Evolutionary conservation across 164 flowering plant genomes (phyloP).

Genomic region (Cinnamomum micranthum): DNA sequence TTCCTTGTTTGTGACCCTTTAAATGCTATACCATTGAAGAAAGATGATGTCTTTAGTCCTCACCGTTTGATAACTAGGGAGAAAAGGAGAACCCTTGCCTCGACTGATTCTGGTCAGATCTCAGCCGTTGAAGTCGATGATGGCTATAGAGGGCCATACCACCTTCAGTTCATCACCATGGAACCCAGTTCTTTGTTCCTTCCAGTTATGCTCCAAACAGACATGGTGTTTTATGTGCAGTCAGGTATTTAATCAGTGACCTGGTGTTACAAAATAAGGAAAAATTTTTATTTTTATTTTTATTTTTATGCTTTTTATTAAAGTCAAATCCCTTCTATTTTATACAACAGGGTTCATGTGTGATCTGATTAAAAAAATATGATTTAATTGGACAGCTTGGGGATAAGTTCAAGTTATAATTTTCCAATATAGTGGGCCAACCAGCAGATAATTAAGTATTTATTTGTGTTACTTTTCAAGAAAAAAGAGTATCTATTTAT

Average conservation of each 20-base stretch:
- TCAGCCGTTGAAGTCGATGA: conserved; percentile 46
- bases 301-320: too few species aligned
- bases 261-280: too few species aligned
- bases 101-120: conserved; percentile 59
- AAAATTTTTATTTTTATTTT: too few species aligned
- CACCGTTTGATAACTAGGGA: conserved; percentile 37
- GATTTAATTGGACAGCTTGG: too few species aligned
- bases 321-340: too few species aligned
- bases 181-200: conserved; percentile 81
- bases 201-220: conserved; percentile 70
- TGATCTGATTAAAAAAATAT: too few species aligned
- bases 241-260: conserved; percentile 41
- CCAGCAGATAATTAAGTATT: too few species aligned
- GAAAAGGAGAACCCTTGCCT: conserved; percentile 34
- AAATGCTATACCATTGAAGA: neutral
- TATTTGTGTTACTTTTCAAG: too few species aligned
- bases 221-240: conserved; percentile 75
- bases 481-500: too few species aligned
- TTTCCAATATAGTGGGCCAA: too few species aligned
- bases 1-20: neutral
- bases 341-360: too few species aligned
- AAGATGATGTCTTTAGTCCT: neutral
- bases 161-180: conserved; percentile 73
- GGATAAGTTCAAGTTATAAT: too few species aligned
- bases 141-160: conserved; percentile 38